Percentiles rank a stretch among this genome's conserved stretches.
phyloP scores from a whole-genome alignment of 345 rosid species.

The Citrus inodora region DNA sequence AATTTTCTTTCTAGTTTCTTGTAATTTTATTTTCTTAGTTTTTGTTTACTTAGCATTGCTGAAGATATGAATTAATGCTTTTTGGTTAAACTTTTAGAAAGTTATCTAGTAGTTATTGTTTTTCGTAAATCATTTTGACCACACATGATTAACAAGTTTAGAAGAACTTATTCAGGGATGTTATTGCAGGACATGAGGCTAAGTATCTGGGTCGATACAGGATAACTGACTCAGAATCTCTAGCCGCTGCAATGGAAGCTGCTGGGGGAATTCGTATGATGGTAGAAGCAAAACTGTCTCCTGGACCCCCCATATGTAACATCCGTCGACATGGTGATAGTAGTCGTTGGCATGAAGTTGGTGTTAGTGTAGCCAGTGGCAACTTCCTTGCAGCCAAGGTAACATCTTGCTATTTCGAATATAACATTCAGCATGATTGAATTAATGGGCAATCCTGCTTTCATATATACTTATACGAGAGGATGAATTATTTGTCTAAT shows the following conservation, averaged over 20 bases:
- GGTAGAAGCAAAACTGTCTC: slow-evolving; percentile 95
- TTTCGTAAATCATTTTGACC: not conserved
- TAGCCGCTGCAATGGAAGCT: slow-evolving; percentile 92
- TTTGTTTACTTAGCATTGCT: not conserved
- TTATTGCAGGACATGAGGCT: slow-evolving; percentile 57
- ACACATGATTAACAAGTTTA: not conserved
- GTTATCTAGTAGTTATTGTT: not conserved
- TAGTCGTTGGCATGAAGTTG: slow-evolving; percentile 85
- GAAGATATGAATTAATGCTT: not conserved
- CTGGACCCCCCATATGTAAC: slow-evolving; percentile 85
- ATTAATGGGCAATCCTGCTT: not conserved
- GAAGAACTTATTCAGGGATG: slow-evolving; percentile 6
- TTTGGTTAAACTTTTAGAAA: not conserved
- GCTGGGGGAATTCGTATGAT: slow-evolving; percentile 83
- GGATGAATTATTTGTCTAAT: not conserved
- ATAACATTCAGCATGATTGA: not conserved
- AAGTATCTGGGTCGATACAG: slow-evolving; percentile 76
- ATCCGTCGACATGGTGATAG: slow-evolving; percentile 88
- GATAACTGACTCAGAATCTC: slow-evolving; percentile 75
- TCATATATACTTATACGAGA: not conserved
- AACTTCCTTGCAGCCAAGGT: slow-evolving; percentile 99
- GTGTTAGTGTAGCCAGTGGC: slow-evolving; percentile 94
- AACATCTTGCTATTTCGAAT: slow-evolving; percentile 3
- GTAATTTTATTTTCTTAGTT: not conserved
- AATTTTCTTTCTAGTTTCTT: not conserved